Base-by-base conservation (phyloP, 2,329 filamentous ascomycete genomes). In the Colletotrichum eleusines region DNA sequence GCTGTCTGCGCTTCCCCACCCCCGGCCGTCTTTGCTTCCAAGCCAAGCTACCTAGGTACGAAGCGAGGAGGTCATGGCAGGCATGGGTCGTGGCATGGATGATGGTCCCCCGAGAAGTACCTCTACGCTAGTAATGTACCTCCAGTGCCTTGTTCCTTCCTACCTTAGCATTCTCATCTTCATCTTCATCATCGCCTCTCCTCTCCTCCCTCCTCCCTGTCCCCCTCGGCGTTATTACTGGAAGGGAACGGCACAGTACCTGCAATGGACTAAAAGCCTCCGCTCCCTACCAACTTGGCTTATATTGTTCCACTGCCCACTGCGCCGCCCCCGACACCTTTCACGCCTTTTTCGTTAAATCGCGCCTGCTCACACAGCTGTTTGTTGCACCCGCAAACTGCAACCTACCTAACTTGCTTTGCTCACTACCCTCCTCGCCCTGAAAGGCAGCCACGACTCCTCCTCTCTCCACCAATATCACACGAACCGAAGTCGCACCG, bases 271-370 rank as follows among this genome's bases (percentile, higher is more conserved):
- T 46, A 42, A 46, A 54, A 23, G 64, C 64, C 51, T 71, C 69
- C 69, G 68, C 69, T 69, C 64, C 64, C 46, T 40, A 63, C 44
- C 58, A 68, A 59, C 51, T 63, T 50, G 44, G 51, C 64, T 71
- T 71, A 71, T 71, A 71, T 71, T 71, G 64, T 68, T 54, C 64
- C 44, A 53, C 58, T 54, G 46, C 69, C 69, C 69, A 48, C 63
- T 48, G 38, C 58, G 63, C 63, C 51, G 50, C 53, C 18, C 38
- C 23, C 53, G 26, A 20, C 46, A 2, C 20, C 46, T 6, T 51
- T 44, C 46, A 46, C 64, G 63, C 64, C 53, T 63, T 68, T 63
- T 31, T 57, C 35, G 53, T 59, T 38, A 42, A 46, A 40, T 68
- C 42, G 64, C 64, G 64, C 53, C 58, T 59, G 53, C 35, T 38